These are phyloP conservation scores for Plasmodium relictum DNA, from an alignment of 169 alveolate species.

Conservation along the genomic window DNA sequence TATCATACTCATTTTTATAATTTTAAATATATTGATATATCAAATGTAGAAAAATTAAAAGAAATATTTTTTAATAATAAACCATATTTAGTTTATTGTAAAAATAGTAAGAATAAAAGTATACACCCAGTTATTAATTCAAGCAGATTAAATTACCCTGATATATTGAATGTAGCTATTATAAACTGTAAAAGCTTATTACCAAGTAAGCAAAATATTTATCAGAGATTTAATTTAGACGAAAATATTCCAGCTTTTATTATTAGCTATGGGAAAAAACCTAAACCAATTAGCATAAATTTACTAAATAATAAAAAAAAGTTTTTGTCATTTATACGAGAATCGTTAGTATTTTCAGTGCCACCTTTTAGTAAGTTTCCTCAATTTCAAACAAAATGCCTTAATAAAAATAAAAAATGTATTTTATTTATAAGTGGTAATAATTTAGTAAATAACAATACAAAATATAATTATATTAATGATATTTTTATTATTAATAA, in stretches of 20 bases:
- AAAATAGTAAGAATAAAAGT: conserved; percentile 40
- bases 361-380: conserved; percentile 75
- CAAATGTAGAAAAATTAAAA: conserved; percentile 53
- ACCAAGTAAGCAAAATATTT: conserved; percentile 64
- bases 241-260: conserved; percentile 46
- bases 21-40: conserved; percentile 43
- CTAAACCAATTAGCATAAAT: conserved; percentile 38
- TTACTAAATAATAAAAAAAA: conserved; percentile 50
- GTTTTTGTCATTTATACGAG: conserved; percentile 47
- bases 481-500: conserved; percentile 71
- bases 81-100: conserved; percentile 74
- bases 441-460: conserved; percentile 12
- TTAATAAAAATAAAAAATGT: conserved; percentile 71
- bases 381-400: conserved; percentile 71
- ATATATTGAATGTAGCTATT: conserved; percentile 63
- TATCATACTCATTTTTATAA: conserved; percentile 64
- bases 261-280: conserved; percentile 65
- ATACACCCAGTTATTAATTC: conserved; percentile 60
- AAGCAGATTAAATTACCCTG: conserved; percentile 32
- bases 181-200: conserved; percentile 54
- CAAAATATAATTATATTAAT: conserved; percentile 67
- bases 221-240: conserved; percentile 44
- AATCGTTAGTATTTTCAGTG: conserved; percentile 60
- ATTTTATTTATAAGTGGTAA: conserved; percentile 24
- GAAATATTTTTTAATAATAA: conserved; percentile 60